Percentiles rank a stretch among this genome's conserved stretches.
phyloP scores from a whole-genome alignment of 2,329 filamentous ascomycete species.

The Cryoendolithus antarcticus region DNA sequence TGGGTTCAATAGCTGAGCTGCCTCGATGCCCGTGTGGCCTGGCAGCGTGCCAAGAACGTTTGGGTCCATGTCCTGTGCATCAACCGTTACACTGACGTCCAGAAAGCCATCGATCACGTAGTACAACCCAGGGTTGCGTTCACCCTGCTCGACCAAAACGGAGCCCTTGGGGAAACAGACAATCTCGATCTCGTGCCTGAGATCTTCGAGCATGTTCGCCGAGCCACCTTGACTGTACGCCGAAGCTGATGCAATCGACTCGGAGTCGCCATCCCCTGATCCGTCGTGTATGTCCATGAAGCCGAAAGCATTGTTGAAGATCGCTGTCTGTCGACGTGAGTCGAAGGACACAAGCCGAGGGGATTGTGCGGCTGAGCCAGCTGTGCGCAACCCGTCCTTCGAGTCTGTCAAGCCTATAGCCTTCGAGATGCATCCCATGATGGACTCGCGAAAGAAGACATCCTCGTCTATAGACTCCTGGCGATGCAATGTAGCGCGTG shows the following conservation, averaged over 20 bases:
- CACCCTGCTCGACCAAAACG: slow-evolving; percentile 88
- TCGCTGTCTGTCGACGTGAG: slow-evolving; percentile 62
- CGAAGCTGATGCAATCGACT: slow-evolving; percentile 55
- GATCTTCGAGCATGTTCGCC: slow-evolving; percentile 61
- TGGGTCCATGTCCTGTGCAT: slow-evolving; percentile 42
- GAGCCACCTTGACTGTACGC: slow-evolving; percentile 42
- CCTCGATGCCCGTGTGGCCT: slow-evolving; percentile 21
- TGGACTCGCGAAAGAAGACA: slow-evolving; percentile 73
- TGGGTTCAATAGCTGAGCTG: slow-evolving; percentile 18
- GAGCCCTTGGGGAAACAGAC: slow-evolving; percentile 94
- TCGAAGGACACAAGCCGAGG: slow-evolving; percentile 78
- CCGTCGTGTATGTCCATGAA: slow-evolving; percentile 45
- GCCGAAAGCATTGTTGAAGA: slow-evolving; percentile 67
- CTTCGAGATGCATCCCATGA: slow-evolving; percentile 92
- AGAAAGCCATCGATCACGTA: slow-evolving; percentile 97
- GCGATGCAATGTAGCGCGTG: slow-evolving; percentile 43
- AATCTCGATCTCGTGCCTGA: slow-evolving; percentile 88
- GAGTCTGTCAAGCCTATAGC: slow-evolving; percentile 69
- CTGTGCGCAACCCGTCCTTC: slow-evolving; percentile 52
- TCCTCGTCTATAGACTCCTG: slow-evolving; percentile 83
- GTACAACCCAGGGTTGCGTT: slow-evolving; percentile 91
- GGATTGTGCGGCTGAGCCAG: slow-evolving; percentile 70
- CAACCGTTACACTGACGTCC: slow-evolving; percentile 74
- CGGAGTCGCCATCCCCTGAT: slow-evolving; percentile 77
- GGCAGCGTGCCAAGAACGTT: slow-evolving; percentile 34